Percentiles rank a stretch among this genome's conserved stretches.
Evolutionary conservation across 78 protist genomes (phyloP).

Genomic region (Guillardia theta): DNA sequence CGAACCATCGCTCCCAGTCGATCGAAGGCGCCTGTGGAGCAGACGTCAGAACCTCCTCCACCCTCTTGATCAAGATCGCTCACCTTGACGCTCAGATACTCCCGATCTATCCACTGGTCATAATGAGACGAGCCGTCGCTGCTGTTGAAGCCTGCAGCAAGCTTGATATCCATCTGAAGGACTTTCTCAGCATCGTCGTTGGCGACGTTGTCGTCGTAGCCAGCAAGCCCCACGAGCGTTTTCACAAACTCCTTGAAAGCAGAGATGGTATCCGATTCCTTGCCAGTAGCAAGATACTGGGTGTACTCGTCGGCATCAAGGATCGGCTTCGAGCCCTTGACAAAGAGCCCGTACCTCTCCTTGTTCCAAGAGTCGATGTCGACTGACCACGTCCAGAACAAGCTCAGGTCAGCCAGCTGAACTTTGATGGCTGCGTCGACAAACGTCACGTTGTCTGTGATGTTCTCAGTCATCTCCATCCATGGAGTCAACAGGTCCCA

Average conservation of each 20-base stretch:
- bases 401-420: not conserved
- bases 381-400: conserved; percentile 14
- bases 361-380: conserved; percentile 31
- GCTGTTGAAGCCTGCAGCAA: not conserved
- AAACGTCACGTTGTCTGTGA: not conserved
- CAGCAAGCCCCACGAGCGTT: not conserved
- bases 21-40: not conserved
- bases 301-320: not conserved
- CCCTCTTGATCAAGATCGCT: no score
- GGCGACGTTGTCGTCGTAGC: not conserved
- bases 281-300: not conserved
- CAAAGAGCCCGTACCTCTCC: not conserved
- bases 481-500: not conserved
- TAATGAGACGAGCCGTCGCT: not conserved
- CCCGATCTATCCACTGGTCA: conserved; percentile 26
- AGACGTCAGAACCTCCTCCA: no score
- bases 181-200: not conserved
- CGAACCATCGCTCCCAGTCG: conserved; percentile 27
- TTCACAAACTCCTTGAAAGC: not conserved
- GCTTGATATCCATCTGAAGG: not conserved
- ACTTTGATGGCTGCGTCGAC: not conserved
- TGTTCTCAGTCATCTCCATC: not conserved
- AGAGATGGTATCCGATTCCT: not conserved
- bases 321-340: not conserved
- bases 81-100: not conserved